phyloP scores from a whole-genome alignment of 1,284 basidiomycete species.

The Irpex sp. region DNA sequence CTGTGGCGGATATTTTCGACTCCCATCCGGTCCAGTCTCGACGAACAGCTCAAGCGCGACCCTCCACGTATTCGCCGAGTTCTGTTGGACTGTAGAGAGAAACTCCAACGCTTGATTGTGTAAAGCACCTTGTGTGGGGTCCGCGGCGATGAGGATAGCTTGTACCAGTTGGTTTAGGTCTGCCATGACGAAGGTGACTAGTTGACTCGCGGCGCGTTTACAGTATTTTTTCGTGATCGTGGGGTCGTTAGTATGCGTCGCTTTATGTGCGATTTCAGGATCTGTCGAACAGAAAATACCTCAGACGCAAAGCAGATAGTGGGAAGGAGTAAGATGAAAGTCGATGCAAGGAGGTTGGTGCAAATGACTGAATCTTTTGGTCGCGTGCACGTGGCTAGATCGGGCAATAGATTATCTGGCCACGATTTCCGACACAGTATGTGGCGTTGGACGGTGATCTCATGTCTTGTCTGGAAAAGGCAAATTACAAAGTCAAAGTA shows the following conservation, averaged over 20 bases:
- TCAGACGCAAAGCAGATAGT: slow-evolving; percentile 1
- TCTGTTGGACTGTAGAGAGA: slow-evolving; percentile 72
- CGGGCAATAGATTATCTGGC: neutral
- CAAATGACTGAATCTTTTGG: slow-evolving; percentile 7
- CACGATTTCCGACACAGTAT: neutral
- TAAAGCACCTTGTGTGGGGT: slow-evolving; percentile 61
- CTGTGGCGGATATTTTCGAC: slow-evolving; percentile 64
- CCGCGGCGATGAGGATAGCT: slow-evolving; percentile 80
- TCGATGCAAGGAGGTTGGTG: neutral
- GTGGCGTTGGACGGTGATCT: too few species aligned
- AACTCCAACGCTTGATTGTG: slow-evolving; percentile 82
- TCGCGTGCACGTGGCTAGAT: slow-evolving; percentile 17
- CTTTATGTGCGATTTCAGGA: neutral
- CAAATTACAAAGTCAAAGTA: too few species aligned
- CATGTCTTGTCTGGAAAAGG: too few species aligned
- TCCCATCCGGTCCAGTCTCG: slow-evolving; percentile 50
- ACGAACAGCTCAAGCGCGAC: slow-evolving; percentile 72
- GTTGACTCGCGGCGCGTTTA: slow-evolving; percentile 1
- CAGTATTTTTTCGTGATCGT: neutral
- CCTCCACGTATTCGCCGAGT: slow-evolving; percentile 72
- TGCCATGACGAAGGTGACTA: neutral
- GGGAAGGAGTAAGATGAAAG: slow-evolving; percentile 8
- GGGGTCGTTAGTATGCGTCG: neutral
- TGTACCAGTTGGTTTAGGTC: slow-evolving; percentile 74
- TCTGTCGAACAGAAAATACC: neutral